Base-by-base conservation (phyloP, 352 stramenopile species). In the Phytophthora pluvialis region DNA sequence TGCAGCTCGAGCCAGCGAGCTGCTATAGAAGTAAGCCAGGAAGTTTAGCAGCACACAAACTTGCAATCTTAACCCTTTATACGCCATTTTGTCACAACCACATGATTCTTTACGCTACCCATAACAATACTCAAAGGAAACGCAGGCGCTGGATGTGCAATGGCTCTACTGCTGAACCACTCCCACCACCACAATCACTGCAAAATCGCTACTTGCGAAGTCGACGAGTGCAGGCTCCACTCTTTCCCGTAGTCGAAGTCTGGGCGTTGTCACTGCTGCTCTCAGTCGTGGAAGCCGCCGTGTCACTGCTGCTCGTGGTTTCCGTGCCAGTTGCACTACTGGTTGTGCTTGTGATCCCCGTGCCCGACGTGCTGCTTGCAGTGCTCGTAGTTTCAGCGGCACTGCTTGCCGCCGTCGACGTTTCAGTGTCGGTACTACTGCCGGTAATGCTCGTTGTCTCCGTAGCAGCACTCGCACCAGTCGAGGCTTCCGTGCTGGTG, bases 141-240 rank as follows among this genome's bases (percentile, higher is more conserved):
- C 2, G 45, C 31, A 54, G 0, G 18, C 21, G 21, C 21, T 21
- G 21, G 21, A 21, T 21, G 28, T 4, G 2, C 15, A 7, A 43
- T 32, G 1, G 16, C 12, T 26, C 13, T 15, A 26, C 45, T 46
- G 16, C 18, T 46, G 7, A 51, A 21, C 29, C 29, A 21, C 15
- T 4, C 11, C 26, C 45, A 39, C 28, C 31, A 33, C 12, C 9
- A 21, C 44, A 10, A 4, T 29, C 15, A 13, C 21, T 5, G 9
- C 16, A 32, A 42, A 16, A 29, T 33, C 39, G 54, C 33, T 67
- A 61, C 52, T 68, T 68, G 35, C 60, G 60, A 26, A 63, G 26
- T 12, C 44, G 51, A 49, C 51, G 44, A 51, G 28, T 51, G 25
- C 60, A 68, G 32, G 39, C 57, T 16, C 42, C 33, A 11, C 42